These are phyloP conservation scores for Gentiana straminea DNA, from an alignment of 257 asterid genomes.

Conservation along the genomic window DNA sequence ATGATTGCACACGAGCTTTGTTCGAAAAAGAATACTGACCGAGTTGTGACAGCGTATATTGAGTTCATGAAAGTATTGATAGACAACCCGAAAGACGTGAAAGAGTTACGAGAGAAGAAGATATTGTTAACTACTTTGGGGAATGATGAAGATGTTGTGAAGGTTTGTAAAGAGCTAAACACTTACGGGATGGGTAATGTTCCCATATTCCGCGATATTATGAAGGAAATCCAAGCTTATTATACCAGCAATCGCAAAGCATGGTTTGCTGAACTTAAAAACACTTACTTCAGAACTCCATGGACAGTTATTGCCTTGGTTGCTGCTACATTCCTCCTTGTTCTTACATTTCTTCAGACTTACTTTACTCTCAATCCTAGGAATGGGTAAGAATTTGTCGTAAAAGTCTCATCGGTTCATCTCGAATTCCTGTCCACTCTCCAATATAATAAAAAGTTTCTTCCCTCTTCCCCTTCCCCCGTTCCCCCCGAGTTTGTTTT, in stretches of 20 bases:
- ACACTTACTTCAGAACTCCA: slow-evolving; percentile 25
- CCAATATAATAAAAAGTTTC: no score
- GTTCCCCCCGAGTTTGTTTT: no score
- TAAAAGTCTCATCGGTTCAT: no score
- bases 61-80: slow-evolving; percentile 29
- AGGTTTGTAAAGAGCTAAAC: slow-evolving; percentile 17
- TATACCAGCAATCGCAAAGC: slow-evolving; percentile 21
- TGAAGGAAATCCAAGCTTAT: slow-evolving; percentile 15
- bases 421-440: no score
- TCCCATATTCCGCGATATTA: slow-evolving; percentile 11
- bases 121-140: slow-evolving; percentile 17
- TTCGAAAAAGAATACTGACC: slow-evolving; percentile 1
- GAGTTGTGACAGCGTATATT: slow-evolving; percentile 9
- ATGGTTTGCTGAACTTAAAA: slow-evolving; percentile 23
- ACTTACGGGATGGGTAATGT: slow-evolving; percentile 15
- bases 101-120: slow-evolving; percentile 15
- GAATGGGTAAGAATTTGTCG: no score
- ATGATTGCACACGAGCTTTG: slow-evolving; percentile 27
- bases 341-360: slow-evolving; percentile 15
- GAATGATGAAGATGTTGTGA: slow-evolving; percentile 22
- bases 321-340: slow-evolving; percentile 19
- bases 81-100: slow-evolving; percentile 4
- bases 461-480: no score
- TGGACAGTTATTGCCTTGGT: slow-evolving; percentile 30
- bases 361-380: slow-evolving; percentile 12